phyloP scores from a whole-genome alignment of 208 protist genomes.

The Trichomonas tenax region DNA sequence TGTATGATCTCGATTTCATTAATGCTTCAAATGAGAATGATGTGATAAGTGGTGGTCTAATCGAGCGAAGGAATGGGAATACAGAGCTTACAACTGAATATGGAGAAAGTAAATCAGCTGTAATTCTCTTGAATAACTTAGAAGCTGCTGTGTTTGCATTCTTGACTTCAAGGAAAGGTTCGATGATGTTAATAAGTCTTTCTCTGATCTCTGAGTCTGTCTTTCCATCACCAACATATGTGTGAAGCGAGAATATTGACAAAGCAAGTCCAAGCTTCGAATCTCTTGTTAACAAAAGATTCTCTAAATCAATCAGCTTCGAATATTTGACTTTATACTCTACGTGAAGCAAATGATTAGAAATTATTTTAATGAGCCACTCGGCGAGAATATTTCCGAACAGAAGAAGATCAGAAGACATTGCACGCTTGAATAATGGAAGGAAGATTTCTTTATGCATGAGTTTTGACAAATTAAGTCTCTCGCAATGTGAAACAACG shows the following conservation, averaged over 20 bases:
- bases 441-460: background rate
- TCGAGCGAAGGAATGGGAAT: background rate
- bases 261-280: background rate
- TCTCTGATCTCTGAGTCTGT: background rate
- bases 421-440: background rate
- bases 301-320: background rate
- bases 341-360: background rate
- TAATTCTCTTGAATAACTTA: background rate
- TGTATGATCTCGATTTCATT: background rate
- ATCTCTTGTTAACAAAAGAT: background rate
- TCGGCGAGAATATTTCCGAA: background rate
- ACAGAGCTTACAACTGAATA: background rate
- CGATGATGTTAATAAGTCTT: background rate
- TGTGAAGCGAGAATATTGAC: background rate
- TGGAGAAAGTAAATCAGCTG: background rate
- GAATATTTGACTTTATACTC: background rate
- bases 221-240: background rate
- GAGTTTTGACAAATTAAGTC: background rate
- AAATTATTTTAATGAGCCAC: background rate
- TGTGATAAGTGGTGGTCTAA: background rate
- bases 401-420: background rate
- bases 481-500: background rate
- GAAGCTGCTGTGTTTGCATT: background rate
- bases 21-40: background rate
- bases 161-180: background rate